Evolutionary conservation across 2,329 filamentous ascomycete genomes (phyloP), one percentile per base, ranked within the genome.

Genomic region (Paraconiothyrium brasiliense): DNA sequence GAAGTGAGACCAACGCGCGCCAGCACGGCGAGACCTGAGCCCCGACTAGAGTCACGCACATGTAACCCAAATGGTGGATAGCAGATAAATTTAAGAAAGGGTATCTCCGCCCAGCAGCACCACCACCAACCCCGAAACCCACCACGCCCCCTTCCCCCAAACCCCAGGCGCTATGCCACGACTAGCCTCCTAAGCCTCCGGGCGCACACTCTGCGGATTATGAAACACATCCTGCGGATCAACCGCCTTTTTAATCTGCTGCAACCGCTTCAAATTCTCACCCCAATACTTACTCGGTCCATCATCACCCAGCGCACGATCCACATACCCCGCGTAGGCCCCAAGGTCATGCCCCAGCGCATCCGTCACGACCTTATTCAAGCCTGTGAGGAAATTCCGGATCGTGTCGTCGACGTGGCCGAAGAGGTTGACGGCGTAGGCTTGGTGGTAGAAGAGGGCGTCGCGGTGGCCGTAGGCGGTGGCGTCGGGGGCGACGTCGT

Each of bases 271-370:
- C 43, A 78, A 73, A 48, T 80, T 80, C 0, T 67, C 67, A 1
- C 79, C 74, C 73, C 81, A 86, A 67, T 86, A 86, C 61, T 80
- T 72, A 55, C 78, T 67, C 64, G 82, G 79, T n/a, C 77, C 79
- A 3, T 79, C 73, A 8, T 75, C 73, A 34, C 79, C 78, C 58
- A 86, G 71, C 37, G 76, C 78, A 0, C 82, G 79, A 71, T 86
- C 84, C 2, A 84, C 81, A 58, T 86, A 86, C 64, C 85, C 85
- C 50, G 82, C 79, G 67, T 86, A 86, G 55, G 80, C 81, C 4
- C 82, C 83, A 67, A 79, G 78, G 9, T 79, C 67, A 11, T 71
- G 70, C 14, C 71, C 68, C 20, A 78, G 60, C 10, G 68, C 62
- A 54, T 73, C 66, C 20, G 66, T 71, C 13, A 81, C 66, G n/a